Conservation (phyloP, 2,329 filamentous ascomycete species). For the Metarhizium sp. region DNA sequence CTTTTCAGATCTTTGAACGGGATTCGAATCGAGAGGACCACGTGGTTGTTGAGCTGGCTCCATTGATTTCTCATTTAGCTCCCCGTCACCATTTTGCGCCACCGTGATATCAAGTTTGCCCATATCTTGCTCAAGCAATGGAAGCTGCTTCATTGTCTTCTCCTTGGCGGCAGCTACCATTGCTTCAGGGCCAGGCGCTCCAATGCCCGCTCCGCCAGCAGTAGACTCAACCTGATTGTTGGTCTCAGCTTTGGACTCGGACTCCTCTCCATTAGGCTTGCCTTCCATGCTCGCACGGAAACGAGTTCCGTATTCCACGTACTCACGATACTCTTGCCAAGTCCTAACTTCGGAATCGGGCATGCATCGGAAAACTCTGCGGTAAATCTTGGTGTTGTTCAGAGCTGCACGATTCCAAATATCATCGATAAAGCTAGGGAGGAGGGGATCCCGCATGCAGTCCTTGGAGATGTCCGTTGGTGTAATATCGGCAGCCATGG, state of each 20-base stretch:
- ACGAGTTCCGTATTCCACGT: slow-evolving; percentile 62
- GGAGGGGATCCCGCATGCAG: slow-evolving; percentile 88
- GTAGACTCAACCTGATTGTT: slow-evolving; percentile 19
- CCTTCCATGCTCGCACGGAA: slow-evolving; percentile 61
- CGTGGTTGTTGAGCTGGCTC: slow-evolving; percentile 6
- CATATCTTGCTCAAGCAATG: slow-evolving; percentile 12
- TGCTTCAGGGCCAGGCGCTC: slow-evolving; percentile 30
- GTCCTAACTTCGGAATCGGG: slow-evolving; percentile 89
- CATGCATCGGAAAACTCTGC: slow-evolving; percentile 92
- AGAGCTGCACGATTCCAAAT: slow-evolving; percentile 80
- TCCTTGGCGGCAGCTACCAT: slow-evolving; percentile 25
- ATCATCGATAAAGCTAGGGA: slow-evolving; percentile 73
- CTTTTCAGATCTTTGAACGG: slow-evolving; percentile 12
- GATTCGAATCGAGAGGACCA: slow-evolving; percentile 29
- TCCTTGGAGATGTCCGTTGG: slow-evolving; percentile 71
- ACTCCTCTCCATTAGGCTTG: slow-evolving; percentile 42
- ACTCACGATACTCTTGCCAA: slow-evolving; percentile 90
- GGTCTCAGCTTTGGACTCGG: slow-evolving; percentile 32
- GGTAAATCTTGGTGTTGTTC: slow-evolving; percentile 93
- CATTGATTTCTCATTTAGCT: slow-evolving; percentile 24
- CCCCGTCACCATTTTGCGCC: slow-evolving; percentile 18
- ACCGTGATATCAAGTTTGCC: slow-evolving; percentile 23
- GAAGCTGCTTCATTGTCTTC: slow-evolving; percentile 18
- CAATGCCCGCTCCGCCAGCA: slow-evolving; percentile 30
- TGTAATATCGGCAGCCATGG: slow-evolving; percentile 57